A percentile compares a stretch with the other conserved stretches of the same genome.
Evolutionary conservation across 2,329 filamentous ascomycete genomes (phyloP).

Genomic region (Daldinia eschscholtzii): DNA sequence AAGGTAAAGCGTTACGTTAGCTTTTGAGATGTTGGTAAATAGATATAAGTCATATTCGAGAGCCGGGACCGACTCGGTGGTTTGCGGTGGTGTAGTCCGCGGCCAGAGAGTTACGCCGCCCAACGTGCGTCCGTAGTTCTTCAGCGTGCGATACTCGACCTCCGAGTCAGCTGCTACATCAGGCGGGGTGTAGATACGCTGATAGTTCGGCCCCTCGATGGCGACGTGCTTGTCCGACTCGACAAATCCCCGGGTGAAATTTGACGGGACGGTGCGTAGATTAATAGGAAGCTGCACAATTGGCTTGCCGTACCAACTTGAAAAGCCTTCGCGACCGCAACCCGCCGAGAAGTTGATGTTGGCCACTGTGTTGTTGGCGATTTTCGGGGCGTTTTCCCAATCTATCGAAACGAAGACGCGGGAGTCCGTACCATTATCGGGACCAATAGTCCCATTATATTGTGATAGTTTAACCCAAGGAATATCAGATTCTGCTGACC

Average conservation of each 20-base stretch:
- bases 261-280: constrained; percentile 61
- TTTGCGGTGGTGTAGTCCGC: constrained; percentile 63
- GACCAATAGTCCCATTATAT: constrained; percentile 63
- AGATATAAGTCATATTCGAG: constrained; percentile 73
- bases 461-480: constrained; percentile 66
- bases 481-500: constrained; percentile 62
- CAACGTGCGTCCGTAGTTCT: constrained; percentile 68
- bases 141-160: constrained; percentile 65
- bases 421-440: constrained; percentile 61
- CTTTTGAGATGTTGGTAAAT: constrained; percentile 64
- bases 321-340: constrained; percentile 50
- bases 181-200: constrained; percentile 55
- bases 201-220: constrained; percentile 67
- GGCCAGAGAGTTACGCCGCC: constrained; percentile 70
- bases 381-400: constrained; percentile 60
- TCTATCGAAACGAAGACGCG: constrained; percentile 69
- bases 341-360: constrained; percentile 64
- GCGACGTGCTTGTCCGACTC: constrained; percentile 71
- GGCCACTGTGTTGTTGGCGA: constrained; percentile 58
- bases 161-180: constrained; percentile 46
- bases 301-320: constrained; percentile 54
- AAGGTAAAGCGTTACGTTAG: constrained; percentile 63
- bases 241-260: constrained; percentile 70
- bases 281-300: constrained; percentile 68
- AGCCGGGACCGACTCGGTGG: constrained; percentile 63